Conservation (phyloP, 768 basidiomycete species). For the Lactifluus echinatus region DNA sequence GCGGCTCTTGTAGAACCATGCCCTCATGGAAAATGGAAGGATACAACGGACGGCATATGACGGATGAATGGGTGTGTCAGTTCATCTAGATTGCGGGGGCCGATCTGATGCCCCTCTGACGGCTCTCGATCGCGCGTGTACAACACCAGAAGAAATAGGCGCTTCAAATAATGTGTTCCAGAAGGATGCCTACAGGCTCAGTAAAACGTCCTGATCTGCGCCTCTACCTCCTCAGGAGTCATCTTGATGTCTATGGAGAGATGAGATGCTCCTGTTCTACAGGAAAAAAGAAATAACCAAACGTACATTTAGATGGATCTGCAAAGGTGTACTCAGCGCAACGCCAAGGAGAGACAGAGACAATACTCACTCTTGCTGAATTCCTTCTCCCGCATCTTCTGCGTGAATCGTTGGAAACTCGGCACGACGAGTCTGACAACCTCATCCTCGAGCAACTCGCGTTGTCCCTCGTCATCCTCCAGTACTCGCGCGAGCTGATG, state of each 20-base stretch:
- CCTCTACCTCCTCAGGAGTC: slow-evolving; percentile 65
- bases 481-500: slow-evolving; percentile 62
- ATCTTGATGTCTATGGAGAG: slow-evolving; percentile 60
- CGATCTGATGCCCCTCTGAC: neutral
- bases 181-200: slow-evolving; percentile 9
- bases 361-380: slow-evolving; percentile 67
- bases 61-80: no score
- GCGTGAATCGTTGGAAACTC: slow-evolving; percentile 61
- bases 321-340: slow-evolving; percentile 1
- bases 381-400: slow-evolving; percentile 71
- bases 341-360: neutral
- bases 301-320: slow-evolving; percentile 70
- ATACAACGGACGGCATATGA: neutral
- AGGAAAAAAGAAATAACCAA: neutral
- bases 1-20: neutral
- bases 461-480: slow-evolving; percentile 58
- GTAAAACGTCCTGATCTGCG: slow-evolving; percentile 58
- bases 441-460: slow-evolving; percentile 58
- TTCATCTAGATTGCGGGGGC: neutral
- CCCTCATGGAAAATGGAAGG: slow-evolving; percentile 1
- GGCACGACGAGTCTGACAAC: slow-evolving; percentile 71
- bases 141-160: neutral
- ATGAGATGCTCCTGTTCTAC: neutral
- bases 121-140: neutral
- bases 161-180: no score